These are phyloP conservation scores for Kwoniella dejecticola DNA, from an alignment of 768 basidiomycete genomes.

Conservation along the genomic window DNA sequence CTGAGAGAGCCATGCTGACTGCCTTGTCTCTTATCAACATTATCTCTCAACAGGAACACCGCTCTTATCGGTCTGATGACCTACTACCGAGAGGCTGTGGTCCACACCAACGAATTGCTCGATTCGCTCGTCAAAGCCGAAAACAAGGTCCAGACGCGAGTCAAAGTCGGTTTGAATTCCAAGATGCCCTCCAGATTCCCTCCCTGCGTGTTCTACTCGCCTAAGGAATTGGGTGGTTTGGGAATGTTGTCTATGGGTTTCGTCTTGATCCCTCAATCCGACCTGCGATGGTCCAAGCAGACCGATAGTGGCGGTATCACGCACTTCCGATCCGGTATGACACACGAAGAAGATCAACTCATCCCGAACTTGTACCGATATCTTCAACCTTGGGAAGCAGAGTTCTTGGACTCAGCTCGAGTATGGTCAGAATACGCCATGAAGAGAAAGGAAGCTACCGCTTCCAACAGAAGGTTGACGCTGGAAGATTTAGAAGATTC, in stretches of 20 bases:
- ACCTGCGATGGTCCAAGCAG: conserved; percentile 96
- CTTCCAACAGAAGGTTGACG: conserved; percentile 93
- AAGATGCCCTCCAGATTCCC: conserved; percentile 99
- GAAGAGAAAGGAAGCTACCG: conserved; percentile 99
- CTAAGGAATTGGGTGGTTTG: conserved; percentile 96
- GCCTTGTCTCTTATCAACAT: not conserved
- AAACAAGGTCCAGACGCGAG: conserved; percentile 99
- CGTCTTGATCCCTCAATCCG: conserved; percentile 96
- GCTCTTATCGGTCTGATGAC: conserved; percentile 70
- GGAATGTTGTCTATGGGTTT: conserved; percentile 99
- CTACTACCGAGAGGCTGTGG: conserved; percentile 95
- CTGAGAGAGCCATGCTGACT: not conserved
- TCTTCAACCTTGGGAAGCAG: conserved; percentile 94
- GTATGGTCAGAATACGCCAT: conserved; percentile 99
- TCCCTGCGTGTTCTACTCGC: conserved; percentile 83
- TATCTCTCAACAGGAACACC: conserved; percentile 22
- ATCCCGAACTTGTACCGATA: conserved; percentile 98
- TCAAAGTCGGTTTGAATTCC: conserved; percentile 98
- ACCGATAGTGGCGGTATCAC: conserved; percentile 96
- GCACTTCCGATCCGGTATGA: conserved; percentile 99
- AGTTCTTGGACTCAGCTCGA: conserved; percentile 95
- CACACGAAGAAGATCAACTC: conserved; percentile 64
- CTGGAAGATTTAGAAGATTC: conserved; percentile 97
- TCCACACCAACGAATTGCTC: conserved; percentile 93
- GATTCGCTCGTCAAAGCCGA: conserved; percentile 97